Evolutionary conservation across 805 yeast species (phyloP), one percentile per base, ranked within the genome.

Genomic region (Candida pseudoglaebosa): DNA sequence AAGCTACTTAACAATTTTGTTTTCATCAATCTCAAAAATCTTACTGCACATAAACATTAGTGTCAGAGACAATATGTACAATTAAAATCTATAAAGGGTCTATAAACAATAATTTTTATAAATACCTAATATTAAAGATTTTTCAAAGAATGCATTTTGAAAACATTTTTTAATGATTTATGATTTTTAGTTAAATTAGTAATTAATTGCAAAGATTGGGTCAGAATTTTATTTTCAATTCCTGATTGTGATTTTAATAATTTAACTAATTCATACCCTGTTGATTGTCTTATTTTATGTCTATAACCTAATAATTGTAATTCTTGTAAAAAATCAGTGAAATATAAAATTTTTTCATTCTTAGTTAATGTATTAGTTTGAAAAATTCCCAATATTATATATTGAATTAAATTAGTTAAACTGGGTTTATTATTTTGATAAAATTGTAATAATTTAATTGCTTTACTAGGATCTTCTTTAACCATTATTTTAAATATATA

Each of bases 351-450:
- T 34, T 47, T 52, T 17, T 53, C 49, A 26, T 44, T 43, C 2
- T 41, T 44, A 3, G 34, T 36, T 31, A 57, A 41, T 7, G 24
- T 42, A 13, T 32, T 13, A 3, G 62, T 44, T 13, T 43, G 38
- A 14, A 67, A 39, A 5, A 66, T 49, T 5, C 70, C 72, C 14
- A 52, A 47, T 29, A 58, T 50, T 22, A 53, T 55, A 28, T 45
- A 58, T 38, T 19, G 54, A 37, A 15, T 42, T 38, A 35, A 46
- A 32, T 40, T 43, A 9, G 48, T 43, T 19, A 65, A 40, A 6
- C 41, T 26, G 7, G 53, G 40, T 30, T 57, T 54, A 12, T 46
- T 49, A 5, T 49, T 32, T 26, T 47, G 37, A 46, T 55, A 54
- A 19, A 41, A 44, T 1, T 47, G 39, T n/a, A 64, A 48, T 14